phyloP scores from a whole-genome alignment of 208 protist genomes.

The Crithidia bombi region DNA sequence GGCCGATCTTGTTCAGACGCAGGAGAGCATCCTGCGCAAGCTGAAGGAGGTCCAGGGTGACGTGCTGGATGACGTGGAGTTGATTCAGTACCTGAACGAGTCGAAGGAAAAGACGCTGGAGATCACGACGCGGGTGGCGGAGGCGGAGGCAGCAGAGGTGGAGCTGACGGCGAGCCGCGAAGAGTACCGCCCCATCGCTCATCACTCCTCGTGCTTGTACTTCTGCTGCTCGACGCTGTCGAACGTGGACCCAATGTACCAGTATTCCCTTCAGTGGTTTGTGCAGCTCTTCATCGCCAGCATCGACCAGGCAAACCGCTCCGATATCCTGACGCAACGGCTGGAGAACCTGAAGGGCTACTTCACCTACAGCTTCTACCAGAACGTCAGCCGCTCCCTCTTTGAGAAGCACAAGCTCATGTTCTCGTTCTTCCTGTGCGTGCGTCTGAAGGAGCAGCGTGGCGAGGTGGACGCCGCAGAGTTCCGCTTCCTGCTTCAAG shows the following conservation, averaged over 20 bases:
- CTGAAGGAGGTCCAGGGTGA: constrained; percentile 95
- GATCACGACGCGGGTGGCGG: constrained; percentile 93
- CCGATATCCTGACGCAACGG: constrained; percentile 83
- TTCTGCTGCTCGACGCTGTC: constrained; percentile 97
- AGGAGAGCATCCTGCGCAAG: constrained; percentile 96
- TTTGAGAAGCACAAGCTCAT: constrained; percentile 97
- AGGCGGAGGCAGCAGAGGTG: constrained; percentile 96
- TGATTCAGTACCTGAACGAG: constrained; percentile 96
- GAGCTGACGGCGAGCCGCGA: constrained; percentile 97
- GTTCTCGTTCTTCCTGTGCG: constrained; percentile 95
- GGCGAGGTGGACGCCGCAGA: constrained; percentile 76
- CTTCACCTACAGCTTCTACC: constrained; percentile 97
- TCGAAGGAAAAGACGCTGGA: constrained; percentile 96
- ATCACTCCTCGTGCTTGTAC: constrained; percentile 96
- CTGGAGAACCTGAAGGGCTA: constrained; percentile 91
- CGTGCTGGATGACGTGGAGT: constrained; percentile 97
- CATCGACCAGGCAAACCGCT: constrained; percentile 86
- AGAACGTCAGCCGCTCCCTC: constrained; percentile 95
- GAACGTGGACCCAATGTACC: constrained; percentile 96
- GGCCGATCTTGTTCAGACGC: constrained; percentile 95
- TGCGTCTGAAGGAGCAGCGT: constrained; percentile 86
- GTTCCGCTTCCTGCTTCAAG: constrained; percentile 93
- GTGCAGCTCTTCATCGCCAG: constrained; percentile 94
- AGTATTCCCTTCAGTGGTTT: constrained; percentile 98
- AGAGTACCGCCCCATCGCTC: constrained; percentile 95